These are phyloP conservation scores for Musa itinerans DNA, from an alignment of 176 grass and related monocot species.

Conservation along the genomic window DNA sequence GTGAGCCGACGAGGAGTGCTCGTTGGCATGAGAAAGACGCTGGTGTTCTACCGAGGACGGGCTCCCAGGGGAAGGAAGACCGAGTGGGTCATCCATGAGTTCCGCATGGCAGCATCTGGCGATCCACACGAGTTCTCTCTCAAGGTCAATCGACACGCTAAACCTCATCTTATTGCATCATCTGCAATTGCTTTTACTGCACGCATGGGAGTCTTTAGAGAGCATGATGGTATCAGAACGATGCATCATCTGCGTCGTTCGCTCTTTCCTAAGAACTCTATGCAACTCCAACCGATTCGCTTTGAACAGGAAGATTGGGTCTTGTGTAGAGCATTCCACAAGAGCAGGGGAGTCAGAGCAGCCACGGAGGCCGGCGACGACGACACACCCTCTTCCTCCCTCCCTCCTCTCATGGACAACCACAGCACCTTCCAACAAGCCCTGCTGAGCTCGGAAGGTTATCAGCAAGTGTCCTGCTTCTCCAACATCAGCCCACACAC, in stretches of 20 bases:
- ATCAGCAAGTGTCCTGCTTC: conserved; percentile 29
- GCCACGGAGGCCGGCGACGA: conserved; percentile 1
- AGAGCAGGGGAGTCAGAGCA: conserved; percentile 14
- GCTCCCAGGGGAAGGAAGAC: conserved; percentile 88
- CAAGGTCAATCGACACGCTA: conserved; percentile 25
- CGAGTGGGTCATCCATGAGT: conserved; percentile 98
- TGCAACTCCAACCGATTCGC: no score
- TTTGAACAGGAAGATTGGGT: conserved; percentile 43
- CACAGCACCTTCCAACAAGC: conserved; percentile 15
- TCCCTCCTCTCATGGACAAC: conserved; percentile 13
- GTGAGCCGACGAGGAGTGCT: conserved; percentile 54
- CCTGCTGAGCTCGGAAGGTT: neutral
- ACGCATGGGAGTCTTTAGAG: no score
- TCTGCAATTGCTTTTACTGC: no score
- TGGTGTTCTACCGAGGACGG: conserved; percentile 90
- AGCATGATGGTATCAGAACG: no score
- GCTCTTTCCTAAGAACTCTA: no score
- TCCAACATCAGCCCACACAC: conserved; percentile 1
- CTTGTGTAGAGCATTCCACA: conserved; percentile 33
- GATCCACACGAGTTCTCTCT: conserved; percentile 37
- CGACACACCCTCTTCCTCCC: conserved; percentile 1
- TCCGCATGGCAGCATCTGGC: conserved; percentile 48
- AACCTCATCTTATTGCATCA: no score
- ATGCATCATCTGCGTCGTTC: no score
- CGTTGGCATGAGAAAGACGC: conserved; percentile 90